phyloP scores from a whole-genome alignment of 2,329 filamentous ascomycete genomes.

The Hypoxylon sp. region DNA sequence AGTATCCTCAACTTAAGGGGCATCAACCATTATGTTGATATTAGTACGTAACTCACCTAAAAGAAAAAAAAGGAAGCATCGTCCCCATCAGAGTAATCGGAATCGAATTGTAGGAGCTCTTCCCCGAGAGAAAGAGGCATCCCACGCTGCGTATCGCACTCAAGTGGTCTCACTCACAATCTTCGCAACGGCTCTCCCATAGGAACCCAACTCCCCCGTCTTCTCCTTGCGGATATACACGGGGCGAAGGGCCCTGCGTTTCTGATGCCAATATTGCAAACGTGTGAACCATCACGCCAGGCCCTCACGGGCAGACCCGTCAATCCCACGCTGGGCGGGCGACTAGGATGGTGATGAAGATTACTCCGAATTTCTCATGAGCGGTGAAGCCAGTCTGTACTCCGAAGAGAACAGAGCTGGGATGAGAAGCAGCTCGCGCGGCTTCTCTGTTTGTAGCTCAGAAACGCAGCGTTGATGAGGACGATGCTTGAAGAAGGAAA shows the following conservation, averaged over 20 bases:
- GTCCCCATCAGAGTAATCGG: constrained; percentile 90
- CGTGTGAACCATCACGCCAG: constrained; percentile 80
- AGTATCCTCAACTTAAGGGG: constrained; percentile 50
- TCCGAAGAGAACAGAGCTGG: constrained; percentile 43
- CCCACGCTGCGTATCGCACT: constrained; percentile 94
- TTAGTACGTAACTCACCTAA: constrained; percentile 52
- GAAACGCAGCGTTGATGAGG: constrained; percentile 95
- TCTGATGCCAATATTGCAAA: constrained; percentile 91
- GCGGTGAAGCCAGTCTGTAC: constrained; percentile 60
- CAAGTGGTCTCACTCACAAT: constrained; percentile 89
- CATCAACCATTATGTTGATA: not conserved
- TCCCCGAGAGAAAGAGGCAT: constrained; percentile 58
- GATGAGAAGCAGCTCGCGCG: constrained; percentile 58
- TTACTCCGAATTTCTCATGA: constrained; percentile 99
- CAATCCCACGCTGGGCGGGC: constrained; percentile 61
- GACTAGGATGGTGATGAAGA: constrained; percentile 75
- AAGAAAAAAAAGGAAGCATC: constrained; percentile 72
- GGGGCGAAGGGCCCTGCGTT: constrained; percentile 75
- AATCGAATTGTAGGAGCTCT: constrained; percentile 82
- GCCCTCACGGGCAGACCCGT: constrained; percentile 85
- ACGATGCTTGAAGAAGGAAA: constrained; percentile 76
- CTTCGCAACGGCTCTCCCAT: constrained; percentile 96
- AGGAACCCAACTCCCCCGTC: constrained; percentile 66
- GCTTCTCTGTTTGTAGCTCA: constrained; percentile 85
- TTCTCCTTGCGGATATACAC: constrained; percentile 56